These are phyloP conservation scores for Fragaria nilgerrensis DNA, from an alignment of 306 rosid species.

Conservation along the genomic window DNA sequence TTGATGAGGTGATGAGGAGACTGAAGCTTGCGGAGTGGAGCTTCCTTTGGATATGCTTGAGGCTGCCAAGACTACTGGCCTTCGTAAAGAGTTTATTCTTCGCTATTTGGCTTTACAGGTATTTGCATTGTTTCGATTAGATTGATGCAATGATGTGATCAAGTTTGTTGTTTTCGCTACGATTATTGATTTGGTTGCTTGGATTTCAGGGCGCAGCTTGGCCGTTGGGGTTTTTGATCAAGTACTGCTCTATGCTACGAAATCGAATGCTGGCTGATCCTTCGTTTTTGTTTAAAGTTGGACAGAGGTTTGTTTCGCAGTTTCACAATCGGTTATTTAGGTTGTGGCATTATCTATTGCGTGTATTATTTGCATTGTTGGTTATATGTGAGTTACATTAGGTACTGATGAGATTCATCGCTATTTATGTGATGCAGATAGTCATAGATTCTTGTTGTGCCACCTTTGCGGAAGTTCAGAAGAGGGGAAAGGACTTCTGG, in stretches of 20 bases:
- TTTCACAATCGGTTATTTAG: neutral
- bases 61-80: slow-evolving; percentile 65
- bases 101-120: slow-evolving; percentile 79
- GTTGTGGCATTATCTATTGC: neutral
- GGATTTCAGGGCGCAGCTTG: slow-evolving; percentile 57
- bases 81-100: slow-evolving; percentile 64
- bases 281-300: slow-evolving; percentile 89
- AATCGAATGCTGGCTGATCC: slow-evolving; percentile 91
- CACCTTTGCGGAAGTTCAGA: slow-evolving; percentile 89
- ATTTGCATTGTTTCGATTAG: neutral
- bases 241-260: slow-evolving; percentile 70
- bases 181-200: neutral
- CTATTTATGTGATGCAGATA: slow-evolving; percentile 47
- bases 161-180: neutral
- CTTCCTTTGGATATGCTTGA: slow-evolving; percentile 77
- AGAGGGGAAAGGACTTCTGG: slow-evolving; percentile 91
- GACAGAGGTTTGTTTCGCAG: slow-evolving; percentile 65
- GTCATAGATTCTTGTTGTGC: slow-evolving; percentile 94
- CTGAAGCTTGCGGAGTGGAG: slow-evolving; percentile 56
- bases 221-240: slow-evolving; percentile 68
- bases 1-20: slow-evolving; percentile 67
- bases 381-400: neutral
- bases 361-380: neutral
- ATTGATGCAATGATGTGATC: neutral
- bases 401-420: neutral